Evolutionary conservation across 176 grass and related monocot species (phyloP), one percentile per base, ranked within the genome.

Genomic region (Triticum urartu): DNA sequence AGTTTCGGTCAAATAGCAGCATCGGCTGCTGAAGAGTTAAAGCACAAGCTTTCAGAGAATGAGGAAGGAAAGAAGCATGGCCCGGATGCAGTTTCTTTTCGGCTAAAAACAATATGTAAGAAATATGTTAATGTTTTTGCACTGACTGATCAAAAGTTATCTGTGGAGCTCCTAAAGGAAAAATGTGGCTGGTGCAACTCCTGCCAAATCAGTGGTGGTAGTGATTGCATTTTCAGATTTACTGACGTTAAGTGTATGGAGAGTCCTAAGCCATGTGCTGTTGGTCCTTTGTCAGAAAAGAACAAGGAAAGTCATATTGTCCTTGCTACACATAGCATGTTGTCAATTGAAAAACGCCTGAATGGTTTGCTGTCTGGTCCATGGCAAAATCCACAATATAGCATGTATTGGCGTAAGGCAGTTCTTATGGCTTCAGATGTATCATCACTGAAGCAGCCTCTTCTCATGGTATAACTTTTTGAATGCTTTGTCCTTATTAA

Each of bases 111-210:
- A 86, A 93, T 96, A 88, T 90, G 82, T 45, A 99, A 91, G 79
- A 99, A 91, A 80, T 92, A 88, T 76, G 78, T 86, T 70, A 91
- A 79, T 73, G 65, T 91, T 86, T 93, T 90, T 89, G 90, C 68
- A 50, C 85, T 90, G 40, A 91, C 79, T 64, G 90, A 91, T 86
- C 89, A 87, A 85, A 93, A 93, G 63, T 74, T 94, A 71, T 94
- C 94, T 56, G 78, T 88, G 9, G 92, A 89, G 25, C 43, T 92
- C 30, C 89, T 90, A 83, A 99, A 94, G 75, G 97, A 99, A 87
- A 99, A 92, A 86, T 99, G 97, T 87, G 97, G 97, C 62, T 99
- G 97, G 97, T 96, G 97, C 76, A 80, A 92, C 68, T 92, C 90
- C 65, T 99, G 97, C 68, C 91, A 89, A 89, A 88, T 86, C 70